These are phyloP conservation scores for Trypanosoma mega DNA, from an alignment of 208 protist genomes.

Conservation along the genomic window DNA sequence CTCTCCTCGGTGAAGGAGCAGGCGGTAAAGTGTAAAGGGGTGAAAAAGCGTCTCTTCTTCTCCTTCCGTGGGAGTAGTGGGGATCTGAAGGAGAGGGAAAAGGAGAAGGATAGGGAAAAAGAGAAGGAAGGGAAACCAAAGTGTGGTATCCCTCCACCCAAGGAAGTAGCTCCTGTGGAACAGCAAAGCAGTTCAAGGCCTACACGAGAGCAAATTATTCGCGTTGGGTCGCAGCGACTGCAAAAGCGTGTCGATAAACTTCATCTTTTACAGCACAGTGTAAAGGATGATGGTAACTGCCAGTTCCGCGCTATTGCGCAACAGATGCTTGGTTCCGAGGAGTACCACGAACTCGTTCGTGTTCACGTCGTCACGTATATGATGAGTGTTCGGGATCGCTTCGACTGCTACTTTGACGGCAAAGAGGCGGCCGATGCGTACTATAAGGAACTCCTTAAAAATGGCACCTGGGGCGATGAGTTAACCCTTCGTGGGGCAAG, in stretches of 20 bases:
- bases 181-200: conserved; percentile 21
- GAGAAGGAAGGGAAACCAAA: conserved; percentile 8
- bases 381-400: conserved; percentile 63
- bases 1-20: too few species aligned
- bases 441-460: conserved; percentile 50
- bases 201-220: conserved; percentile 67
- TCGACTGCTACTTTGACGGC: conserved; percentile 80
- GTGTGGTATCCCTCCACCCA: not conserved
- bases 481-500: conserved; percentile 80
- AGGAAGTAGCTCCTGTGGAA: conserved; percentile 5
- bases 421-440: conserved; percentile 61
- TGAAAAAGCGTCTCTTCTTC: not conserved
- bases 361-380: conserved; percentile 83
- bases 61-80: not conserved
- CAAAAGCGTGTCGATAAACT: conserved; percentile 58
- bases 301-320: conserved; percentile 86
- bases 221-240: conserved; percentile 54
- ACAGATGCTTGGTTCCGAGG: conserved; percentile 81
- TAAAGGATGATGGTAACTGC: conserved; percentile 89
- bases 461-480: conserved; percentile 85
- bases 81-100: conserved; percentile 23
- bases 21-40: not conserved
- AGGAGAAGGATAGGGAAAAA: conserved; percentile 21
- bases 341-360: conserved; percentile 79
- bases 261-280: conserved; percentile 45